These are phyloP conservation scores for Pilobolus umbonatus DNA, from an alignment of 192 early-diverging fungal genomes.

Conservation along the genomic window DNA sequence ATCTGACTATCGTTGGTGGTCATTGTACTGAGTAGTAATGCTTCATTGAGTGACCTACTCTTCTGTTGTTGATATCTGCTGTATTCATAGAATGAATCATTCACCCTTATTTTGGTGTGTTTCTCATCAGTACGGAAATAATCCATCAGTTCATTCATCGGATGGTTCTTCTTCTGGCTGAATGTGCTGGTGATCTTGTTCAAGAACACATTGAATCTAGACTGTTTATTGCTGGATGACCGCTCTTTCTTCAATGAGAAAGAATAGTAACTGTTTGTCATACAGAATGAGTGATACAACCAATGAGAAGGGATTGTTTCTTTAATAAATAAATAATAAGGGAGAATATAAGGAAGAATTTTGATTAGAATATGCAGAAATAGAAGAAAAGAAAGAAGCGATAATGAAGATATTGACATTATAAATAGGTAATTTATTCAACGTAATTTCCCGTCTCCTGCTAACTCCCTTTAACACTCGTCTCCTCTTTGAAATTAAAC, in stretches of 20 bases:
- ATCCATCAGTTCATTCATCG: slow-evolving; percentile 11
- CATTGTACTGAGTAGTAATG: neutral
- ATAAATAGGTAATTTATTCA: too few relatives aligned
- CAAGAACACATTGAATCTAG: slow-evolving; percentile 1
- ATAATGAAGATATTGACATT: too few relatives aligned
- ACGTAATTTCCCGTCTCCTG: too few relatives aligned
- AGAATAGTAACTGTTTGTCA: slow-evolving; percentile 7
- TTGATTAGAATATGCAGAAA: too few relatives aligned
- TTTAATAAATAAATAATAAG: slow-evolving; percentile 10
- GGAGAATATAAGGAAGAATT: neutral
- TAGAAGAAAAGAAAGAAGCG: too few relatives aligned
- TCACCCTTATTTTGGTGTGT: neutral
- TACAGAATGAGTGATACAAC: neutral
- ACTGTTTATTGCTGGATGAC: slow-evolving; percentile 2
- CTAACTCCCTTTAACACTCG: too few relatives aligned
- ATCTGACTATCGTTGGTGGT: slow-evolving; percentile 1
- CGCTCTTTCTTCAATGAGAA: slow-evolving; percentile 18
- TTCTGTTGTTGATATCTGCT: slow-evolving; percentile 7
- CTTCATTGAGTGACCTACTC: neutral
- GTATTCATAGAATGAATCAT: slow-evolving; percentile 11
- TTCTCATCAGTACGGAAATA: slow-evolving; percentile 5
- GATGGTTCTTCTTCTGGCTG: neutral
- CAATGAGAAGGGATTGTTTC: neutral
- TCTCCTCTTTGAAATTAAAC: too few relatives aligned
- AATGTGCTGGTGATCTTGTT: slow-evolving; percentile 9